Conservation (phyloP, 139 green algal species). For the Micractinium conductrix region DNA sequence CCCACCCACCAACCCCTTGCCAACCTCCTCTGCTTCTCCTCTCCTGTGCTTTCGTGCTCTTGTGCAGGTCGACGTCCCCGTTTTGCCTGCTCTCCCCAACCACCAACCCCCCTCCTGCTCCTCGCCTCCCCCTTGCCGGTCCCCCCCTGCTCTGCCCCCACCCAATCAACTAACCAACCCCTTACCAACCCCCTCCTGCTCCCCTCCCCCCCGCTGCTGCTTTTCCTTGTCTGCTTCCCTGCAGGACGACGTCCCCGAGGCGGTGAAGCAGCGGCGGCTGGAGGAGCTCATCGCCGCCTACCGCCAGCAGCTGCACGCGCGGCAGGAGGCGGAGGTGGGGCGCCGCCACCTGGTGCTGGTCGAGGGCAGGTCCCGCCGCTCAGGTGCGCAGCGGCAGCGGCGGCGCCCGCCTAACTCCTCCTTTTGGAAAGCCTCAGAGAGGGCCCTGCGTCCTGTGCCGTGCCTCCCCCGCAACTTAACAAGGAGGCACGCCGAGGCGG, state of each 20-base stretch:
- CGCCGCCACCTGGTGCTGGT: slow-evolving; percentile 67
- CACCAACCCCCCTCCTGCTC: not conserved
- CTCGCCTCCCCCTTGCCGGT: no score
- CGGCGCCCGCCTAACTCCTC: no score
- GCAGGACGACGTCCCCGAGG: slow-evolving; percentile 73
- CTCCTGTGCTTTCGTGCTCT: no score
- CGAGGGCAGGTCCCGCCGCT: slow-evolving; percentile 62
- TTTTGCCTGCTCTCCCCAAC: not conserved
- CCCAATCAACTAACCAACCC: no score
- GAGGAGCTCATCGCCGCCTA: slow-evolving; percentile 71
- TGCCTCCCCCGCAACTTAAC: no score
- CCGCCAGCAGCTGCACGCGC: slow-evolving; percentile 45
- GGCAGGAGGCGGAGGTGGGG: slow-evolving; percentile 58
- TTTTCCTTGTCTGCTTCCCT: not conserved
- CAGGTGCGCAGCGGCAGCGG: no score
- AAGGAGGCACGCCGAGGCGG: not conserved
- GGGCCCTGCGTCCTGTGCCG: no score
- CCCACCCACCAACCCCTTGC: not conserved
- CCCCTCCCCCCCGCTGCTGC: no score
- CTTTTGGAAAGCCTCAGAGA: no score
- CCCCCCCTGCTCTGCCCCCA: no score
- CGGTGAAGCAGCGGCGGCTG: slow-evolving; percentile 70
- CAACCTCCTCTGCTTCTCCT: not conserved
- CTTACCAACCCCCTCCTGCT: no score
- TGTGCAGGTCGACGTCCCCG: no score